Base-by-base conservation (phyloP, 306 rosid species). In the Nissolia schottii region DNA sequence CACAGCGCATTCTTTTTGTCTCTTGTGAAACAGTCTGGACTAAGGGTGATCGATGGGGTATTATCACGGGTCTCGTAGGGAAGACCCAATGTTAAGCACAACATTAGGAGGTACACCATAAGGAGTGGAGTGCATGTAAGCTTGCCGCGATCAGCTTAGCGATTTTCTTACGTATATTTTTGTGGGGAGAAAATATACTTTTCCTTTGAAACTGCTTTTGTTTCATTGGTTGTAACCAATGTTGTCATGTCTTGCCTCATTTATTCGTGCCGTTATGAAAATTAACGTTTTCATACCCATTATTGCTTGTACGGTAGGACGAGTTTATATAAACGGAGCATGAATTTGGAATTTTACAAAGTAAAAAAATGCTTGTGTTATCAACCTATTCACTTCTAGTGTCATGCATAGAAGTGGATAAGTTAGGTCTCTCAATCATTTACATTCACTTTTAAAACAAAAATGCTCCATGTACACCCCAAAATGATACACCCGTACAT, bases 1-100 rank as follows among this genome's bases (percentile, higher is more conserved):
- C 38, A 78, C 64, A 55, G 56, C 34, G 28, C 41, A 23, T 58
- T 71, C 6, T 64, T 3, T 59, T 51, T 29, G 38, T 45, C 6
- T 41, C 4, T 4, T 45, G 18, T 77, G 50, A 40, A 35, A 49
- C 91, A 94, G 98, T 80, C 31, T 94, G 98, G 98, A 85, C 91
- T 71, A 24, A 75, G 18, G 98, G 97, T 60, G 96, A 89, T 58
- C 71, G 86, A 68, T 94, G 97, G 97, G 81, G 91, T 35, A 67
- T 64, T 16, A 51, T 91, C 66, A 55, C 75, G 13, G 91, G 87
- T 35, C 80, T 80, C 4, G 76, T 82, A 5, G 86, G 84, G 64
- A 63, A 71, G 80, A 76, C 86, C 28, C 69, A 29, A n/a, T 77
- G 81, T 77, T 86, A 78, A 72, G 65, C 45, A 43, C 3, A 27